Percentiles rank a stretch among this genome's conserved stretches.
Conservation (phyloP, 2,329 filamentous ascomycete genomes). For the Sordariomycetes sp. region DNA sequence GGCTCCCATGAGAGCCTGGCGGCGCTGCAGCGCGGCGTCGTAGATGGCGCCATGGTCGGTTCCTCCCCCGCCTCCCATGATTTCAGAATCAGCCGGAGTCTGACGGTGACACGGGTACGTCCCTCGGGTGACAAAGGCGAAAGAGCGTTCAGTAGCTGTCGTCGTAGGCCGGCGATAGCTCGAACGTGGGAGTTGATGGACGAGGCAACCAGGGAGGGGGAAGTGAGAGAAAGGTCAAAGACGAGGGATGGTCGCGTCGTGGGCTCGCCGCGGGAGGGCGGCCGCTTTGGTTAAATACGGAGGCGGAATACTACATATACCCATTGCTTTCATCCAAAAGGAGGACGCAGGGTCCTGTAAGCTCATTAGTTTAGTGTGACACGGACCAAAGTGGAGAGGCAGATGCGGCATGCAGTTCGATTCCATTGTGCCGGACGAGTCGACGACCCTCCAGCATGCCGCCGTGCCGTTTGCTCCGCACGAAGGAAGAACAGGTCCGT, state of each 20-base stretch:
- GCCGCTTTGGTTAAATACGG: slow-evolving; percentile 2
- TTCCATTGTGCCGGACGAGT: background rate
- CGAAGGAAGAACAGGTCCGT: background rate
- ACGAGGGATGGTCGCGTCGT: background rate
- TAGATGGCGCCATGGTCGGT: slow-evolving; percentile 2
- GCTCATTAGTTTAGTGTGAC: background rate
- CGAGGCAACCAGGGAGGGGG: background rate
- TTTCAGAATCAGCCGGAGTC: background rate
- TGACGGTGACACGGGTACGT: background rate
- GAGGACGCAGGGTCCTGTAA: background rate
- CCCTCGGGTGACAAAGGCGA: background rate
- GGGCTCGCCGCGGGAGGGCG: background rate
- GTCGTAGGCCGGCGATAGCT: background rate
- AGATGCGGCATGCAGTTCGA: background rate
- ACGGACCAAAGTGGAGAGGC: background rate
- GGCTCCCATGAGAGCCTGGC: slow-evolving; percentile 41
- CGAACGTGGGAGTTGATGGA: background rate
- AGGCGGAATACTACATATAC: slow-evolving; percentile 2
- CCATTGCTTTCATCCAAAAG: background rate
- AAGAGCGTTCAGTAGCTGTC: background rate
- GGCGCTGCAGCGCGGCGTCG: slow-evolving; percentile 30
- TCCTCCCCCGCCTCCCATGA: slow-evolving; percentile 2
- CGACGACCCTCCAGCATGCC: background rate
- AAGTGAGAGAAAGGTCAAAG: background rate
- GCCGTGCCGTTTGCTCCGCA: background rate